Conservation (phyloP, 169 alveolate species). For the Cryptosporidium xiaoi region DNA sequence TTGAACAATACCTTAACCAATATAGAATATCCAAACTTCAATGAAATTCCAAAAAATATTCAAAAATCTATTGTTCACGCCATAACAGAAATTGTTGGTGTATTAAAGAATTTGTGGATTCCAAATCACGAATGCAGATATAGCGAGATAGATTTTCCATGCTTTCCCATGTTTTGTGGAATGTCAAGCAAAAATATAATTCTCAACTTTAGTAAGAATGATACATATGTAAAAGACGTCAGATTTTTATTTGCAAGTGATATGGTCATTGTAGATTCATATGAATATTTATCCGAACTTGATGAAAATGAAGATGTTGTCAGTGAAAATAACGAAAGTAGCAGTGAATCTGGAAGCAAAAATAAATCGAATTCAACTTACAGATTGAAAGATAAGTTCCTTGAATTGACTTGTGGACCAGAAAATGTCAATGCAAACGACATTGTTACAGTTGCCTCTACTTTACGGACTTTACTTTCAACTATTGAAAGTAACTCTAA, state of each 20-base stretch:
- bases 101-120: constrained; percentile 34
- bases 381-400: not conserved
- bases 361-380: not conserved
- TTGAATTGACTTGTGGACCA: not conserved
- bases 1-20: not conserved
- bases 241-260: constrained; percentile 48
- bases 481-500: not conserved
- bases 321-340: not conserved
- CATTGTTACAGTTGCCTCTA: constrained; percentile 40
- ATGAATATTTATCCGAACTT: not conserved
- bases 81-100: not conserved
- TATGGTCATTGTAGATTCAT: constrained; percentile 2
- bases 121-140: constrained; percentile 43
- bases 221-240: not conserved
- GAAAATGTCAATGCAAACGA: constrained; percentile 18
- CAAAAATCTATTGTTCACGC: not conserved
- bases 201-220: not conserved
- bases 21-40: not conserved
- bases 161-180: constrained; percentile 71
- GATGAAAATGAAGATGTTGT: not conserved
- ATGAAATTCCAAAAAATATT: not conserved
- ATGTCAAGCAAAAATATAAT: constrained; percentile 46
- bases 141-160: not conserved
- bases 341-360: not conserved
- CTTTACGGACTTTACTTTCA: constrained; percentile 10